Percentiles rank a stretch among this genome's conserved stretches.
phyloP scores from a whole-genome alignment of 139 green algal species.

The Asterochloris sp. region DNA sequence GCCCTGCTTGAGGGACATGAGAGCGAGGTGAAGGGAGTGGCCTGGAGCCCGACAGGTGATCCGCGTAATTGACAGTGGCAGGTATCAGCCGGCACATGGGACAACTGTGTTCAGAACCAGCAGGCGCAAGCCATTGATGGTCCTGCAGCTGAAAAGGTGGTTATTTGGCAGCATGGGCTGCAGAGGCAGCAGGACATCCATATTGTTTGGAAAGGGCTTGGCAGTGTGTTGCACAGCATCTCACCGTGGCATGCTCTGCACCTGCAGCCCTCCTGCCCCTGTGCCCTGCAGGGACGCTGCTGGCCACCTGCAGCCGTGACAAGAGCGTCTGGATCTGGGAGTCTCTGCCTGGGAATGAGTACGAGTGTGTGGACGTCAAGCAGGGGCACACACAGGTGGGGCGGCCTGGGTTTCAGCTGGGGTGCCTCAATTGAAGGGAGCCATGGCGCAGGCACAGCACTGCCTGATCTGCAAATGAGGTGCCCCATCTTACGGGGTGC shows the following conservation, averaged over 20 bases:
- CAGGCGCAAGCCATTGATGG: no score
- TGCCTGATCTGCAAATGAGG: no score
- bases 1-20: constrained; percentile 90
- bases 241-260: neutral
- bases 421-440: no score
- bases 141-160: no score
- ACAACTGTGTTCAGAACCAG: no score
- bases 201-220: no score
- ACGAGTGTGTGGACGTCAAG: constrained; percentile 95
- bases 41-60: constrained; percentile 74
- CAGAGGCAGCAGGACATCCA: neutral
- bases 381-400: constrained; percentile 75
- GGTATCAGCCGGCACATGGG: neutral
- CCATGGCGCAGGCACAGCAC: no score
- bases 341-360: constrained; percentile 73
- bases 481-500: no score
- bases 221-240: neutral
- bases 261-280: neutral
- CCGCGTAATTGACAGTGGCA: neutral
- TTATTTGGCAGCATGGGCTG: neutral
- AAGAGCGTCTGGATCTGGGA: constrained; percentile 98
- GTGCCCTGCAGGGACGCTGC: constrained; percentile 32
- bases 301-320: constrained; percentile 94
- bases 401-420: neutral
- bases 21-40: constrained; percentile 92